These are phyloP conservation scores for Leccinum cinnamomeum DNA, from an alignment of 1,284 basidiomycete species.

Conservation along the genomic window DNA sequence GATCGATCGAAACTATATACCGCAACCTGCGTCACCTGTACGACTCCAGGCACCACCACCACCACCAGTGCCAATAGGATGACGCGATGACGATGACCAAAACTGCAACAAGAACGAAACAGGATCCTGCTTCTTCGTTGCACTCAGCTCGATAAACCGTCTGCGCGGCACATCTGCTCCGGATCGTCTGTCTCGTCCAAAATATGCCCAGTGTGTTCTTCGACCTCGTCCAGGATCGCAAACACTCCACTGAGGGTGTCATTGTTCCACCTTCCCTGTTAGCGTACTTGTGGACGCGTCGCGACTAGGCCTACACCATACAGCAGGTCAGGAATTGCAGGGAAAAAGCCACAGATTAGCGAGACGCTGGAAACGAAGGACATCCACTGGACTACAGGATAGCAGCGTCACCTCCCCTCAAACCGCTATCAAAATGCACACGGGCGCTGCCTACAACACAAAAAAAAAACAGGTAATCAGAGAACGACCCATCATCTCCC, in stretches of 20 bases:
- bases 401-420: neutral
- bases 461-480: neutral
- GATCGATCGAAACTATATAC: neutral
- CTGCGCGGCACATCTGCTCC: neutral
- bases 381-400: neutral
- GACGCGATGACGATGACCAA: neutral
- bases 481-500: neutral
- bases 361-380: neutral
- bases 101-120: neutral
- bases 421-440: neutral
- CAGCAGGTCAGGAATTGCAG: neutral
- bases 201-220: neutral
- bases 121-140: neutral
- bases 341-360: neutral
- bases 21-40: neutral
- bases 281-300: neutral
- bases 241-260: neutral
- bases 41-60: neutral
- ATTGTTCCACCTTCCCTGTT: neutral
- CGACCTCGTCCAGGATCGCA: neutral
- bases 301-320: neutral
- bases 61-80: neutral
- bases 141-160: neutral
- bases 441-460: neutral
- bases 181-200: neutral